A percentile compares a stretch with the other conserved stretches of the same genome.
Evolutionary conservation across 2,329 filamentous ascomycete genomes (phyloP).

Genomic region (Coniochaeta sp.): DNA sequence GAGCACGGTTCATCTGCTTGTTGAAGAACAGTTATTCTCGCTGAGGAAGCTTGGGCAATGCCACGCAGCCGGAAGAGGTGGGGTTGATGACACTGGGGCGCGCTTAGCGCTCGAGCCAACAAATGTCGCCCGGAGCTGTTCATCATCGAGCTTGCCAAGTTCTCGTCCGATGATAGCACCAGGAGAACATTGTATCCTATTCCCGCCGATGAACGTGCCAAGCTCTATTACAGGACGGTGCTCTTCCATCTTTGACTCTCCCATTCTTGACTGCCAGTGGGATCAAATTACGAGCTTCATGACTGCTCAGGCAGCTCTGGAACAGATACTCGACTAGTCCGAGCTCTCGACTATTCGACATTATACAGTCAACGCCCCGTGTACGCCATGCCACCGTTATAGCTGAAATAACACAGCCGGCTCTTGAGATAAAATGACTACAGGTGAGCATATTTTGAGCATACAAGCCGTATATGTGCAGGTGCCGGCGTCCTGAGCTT

Average conservation of each 20-base stretch:
- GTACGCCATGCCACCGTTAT: not conserved
- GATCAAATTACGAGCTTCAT: too few species aligned
- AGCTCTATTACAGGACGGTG: not conserved
- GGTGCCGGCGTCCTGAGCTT: constrained; percentile 7
- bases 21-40: not conserved
- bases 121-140: not conserved
- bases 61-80: not conserved
- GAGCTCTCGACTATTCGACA: not conserved
- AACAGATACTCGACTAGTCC: not conserved
- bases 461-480: not conserved
- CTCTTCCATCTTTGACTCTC: too few species aligned
- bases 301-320: too few species aligned
- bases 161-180: not conserved
- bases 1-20: not conserved
- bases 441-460: constrained; percentile 1
- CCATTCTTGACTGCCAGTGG: not conserved
- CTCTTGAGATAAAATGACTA: constrained; percentile 3
- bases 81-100: not conserved
- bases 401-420: not conserved
- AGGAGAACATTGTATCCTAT: not conserved
- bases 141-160: not conserved
- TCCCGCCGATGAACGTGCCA: not conserved
- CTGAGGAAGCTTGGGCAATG: not conserved
- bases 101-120: not conserved
- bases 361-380: not conserved